Base-by-base conservation (phyloP, 2,329 filamentous ascomycete genomes). In the Elsinoe perseae region DNA sequence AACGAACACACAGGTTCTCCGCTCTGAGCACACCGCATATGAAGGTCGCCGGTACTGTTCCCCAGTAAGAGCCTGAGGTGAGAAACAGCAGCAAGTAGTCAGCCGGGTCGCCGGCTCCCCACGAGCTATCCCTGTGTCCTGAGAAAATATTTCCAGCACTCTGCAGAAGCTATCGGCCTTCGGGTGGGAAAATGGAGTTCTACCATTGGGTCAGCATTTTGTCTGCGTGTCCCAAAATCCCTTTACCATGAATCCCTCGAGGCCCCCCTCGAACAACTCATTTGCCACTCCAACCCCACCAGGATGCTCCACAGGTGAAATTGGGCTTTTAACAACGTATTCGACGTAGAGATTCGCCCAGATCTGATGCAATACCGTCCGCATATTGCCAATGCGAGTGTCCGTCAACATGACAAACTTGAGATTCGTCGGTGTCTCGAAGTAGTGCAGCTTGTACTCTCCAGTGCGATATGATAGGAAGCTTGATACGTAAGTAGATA, bases 291-390 rank as follows among this genome's bases (percentile, higher is more conserved):
- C 82, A 28, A 82, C 69, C 10, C 82, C 82, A 8, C 78, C 77
- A 0, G 80, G 77, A 66, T 84, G 81, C 64, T 84, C 82, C 1
- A 76, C 71, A 0, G 82, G 82, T 32, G 80, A 79, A 18, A 85
- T 71, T 2, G 82, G 82, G 59, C 82, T 84, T 66, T 85, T 85
- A 52, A 84, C 80, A 27, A 85, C 82, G 66, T 93, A 98, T 75
- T 98, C 93, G 16, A 98, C 92, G 75, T 93, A 98, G 21, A 97
- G 81, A 70, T 95, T 97, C 58, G 96, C 95, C 72, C 96, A 98
- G 61, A 98, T 96, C 78, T 98, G 93, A 70, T 98, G 91, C 66
- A 98, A 74, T 20, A 95, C 92, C 64, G 95, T 89, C 43, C 91
- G 83, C 83, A 98, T 92, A 72, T 90, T 96, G 63, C 87, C 81